Base-by-base conservation (phyloP, 192 early-diverging fungal species). In the Rhizoclosmatium globosum region DNA sequence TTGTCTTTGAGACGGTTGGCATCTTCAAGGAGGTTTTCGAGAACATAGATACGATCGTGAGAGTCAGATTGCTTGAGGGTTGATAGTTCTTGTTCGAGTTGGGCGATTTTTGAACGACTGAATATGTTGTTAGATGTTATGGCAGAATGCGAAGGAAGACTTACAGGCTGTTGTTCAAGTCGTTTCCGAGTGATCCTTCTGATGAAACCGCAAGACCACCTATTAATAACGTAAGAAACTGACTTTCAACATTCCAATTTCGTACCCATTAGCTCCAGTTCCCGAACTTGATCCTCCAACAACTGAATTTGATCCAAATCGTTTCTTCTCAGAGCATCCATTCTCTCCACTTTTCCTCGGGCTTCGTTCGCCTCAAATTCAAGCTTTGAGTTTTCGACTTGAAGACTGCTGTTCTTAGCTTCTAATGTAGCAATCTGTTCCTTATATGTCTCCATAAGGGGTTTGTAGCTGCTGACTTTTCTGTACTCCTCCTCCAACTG, bases 401-500 rank as follows among this genome's bases (percentile, higher is more conserved):
- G 84, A 19, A 96, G 74, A 31, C 86, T 69, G 44, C 85, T 88
- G 77, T 92, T 94, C 60, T 90, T 92, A 64, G 81, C 86, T 72
- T 97, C 95, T n/a, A 96, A 86, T 43, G 84, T 80, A 38, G 86
- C 81, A 50, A 95, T 89, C 74, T 96, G 94, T 62, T 95, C 92
- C 75, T 96, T 95, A 83, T 94, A 95, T 31, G 91, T 92, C 67
- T 97, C 94, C 86, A 97, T 92, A n/a, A 94, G 76, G 1, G 92
- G 90, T 81, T 92, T 94, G 71, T 93, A 93, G 44, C 88, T 87
- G 47, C 89, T 83, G 4, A 95, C 86, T 79, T 96, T 95, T 44
- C 87, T 88, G 84, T 94, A 96, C 75, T 98, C 94, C 21, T 97
- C 95, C 83, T 97, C 95, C 45, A 97, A 88, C 60, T 91, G 86